Percentiles rank a stretch among this genome's conserved stretches.
These are phyloP conservation scores for Multifurca ochricompacta DNA, from an alignment of 768 basidiomycete species.

Conservation along the genomic window DNA sequence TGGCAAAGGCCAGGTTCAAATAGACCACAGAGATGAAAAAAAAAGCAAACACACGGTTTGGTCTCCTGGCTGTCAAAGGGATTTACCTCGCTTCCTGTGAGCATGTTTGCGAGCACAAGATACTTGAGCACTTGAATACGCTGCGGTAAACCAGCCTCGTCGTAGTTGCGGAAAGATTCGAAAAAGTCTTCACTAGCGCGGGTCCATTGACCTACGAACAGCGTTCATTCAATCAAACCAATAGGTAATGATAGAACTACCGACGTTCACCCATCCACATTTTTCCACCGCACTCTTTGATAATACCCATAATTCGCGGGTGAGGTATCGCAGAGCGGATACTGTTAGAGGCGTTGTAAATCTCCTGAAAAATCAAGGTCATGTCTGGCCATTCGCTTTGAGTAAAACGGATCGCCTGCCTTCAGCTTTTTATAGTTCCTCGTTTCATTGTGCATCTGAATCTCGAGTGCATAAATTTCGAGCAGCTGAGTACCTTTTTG, in stretches of 20 bases:
- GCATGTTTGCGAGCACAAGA: conserved; percentile 94
- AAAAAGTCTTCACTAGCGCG: conserved; percentile 97
- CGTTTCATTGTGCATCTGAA: conserved; percentile 98
- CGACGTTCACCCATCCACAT: conserved; percentile 99
- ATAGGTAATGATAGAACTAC: conserved; percentile 21
- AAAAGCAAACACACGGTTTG: conserved; percentile 73
- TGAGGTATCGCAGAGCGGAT: conserved; percentile 97
- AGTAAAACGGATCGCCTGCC: conserved; percentile 33
- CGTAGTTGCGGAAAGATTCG: conserved; percentile 97
- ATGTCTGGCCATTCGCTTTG: not conserved
- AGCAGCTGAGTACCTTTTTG: conserved; percentile 91
- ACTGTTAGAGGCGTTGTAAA: conserved; percentile 90
- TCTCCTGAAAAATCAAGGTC: conserved; percentile 52
- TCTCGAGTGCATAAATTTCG: conserved; percentile 97
- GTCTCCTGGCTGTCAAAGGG: conserved; percentile 99
- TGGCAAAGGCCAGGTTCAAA: conserved; percentile 26
- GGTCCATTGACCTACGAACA: conserved; percentile 77
- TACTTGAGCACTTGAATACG: conserved; percentile 98
- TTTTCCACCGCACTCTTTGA: conserved; percentile 98
- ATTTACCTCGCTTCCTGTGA: conserved; percentile 97
- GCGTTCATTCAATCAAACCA: conserved; percentile 1
- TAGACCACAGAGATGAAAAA: not conserved
- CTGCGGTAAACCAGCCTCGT: conserved; percentile 94
- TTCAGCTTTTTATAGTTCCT: conserved; percentile 95
- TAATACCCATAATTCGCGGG: conserved; percentile 97